Evolutionary conservation across 345 rosid species (phyloP), one percentile per base, ranked within the genome.

Genomic region (Brassica cretica): DNA sequence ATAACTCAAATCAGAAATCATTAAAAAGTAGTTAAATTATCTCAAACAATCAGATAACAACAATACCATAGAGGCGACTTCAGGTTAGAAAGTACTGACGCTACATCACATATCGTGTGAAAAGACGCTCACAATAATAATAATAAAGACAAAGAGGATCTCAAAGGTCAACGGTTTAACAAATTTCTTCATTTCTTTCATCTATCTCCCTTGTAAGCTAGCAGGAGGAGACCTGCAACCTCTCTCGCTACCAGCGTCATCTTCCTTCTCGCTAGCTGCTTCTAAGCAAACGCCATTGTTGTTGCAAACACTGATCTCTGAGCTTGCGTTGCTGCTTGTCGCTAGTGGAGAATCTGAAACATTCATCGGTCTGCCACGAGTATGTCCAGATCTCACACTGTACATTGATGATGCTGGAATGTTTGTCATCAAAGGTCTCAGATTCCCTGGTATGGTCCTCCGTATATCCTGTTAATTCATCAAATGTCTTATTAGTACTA

Each of bases 361-460:
- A 68, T 94, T 91, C 74, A 86, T 27, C 2, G 93, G 88, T 76
- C 91, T 83, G 82, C 89, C 87, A 73, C 90, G 75, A 66, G 87
- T 49, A 71, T 88, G 90, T 67, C 96, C 98, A 64, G 97, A 88
- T 82, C 99, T 93, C 82, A 91, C 93, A 63, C 98, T 96, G 80
- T 93, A 96, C 97, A 93, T 86, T 69, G 96, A 93, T 15, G 99
- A 93, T 74, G 98, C 98, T 60, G 99, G 99, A 75, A 95, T 93
- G 78, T 93, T 93, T 1, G 97, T 89, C 98, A 91, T 91, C 72
- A 91, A 61, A 19, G 99, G 96, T 84, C 96, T 83, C 76, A 93
- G 85, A 73, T 90, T 96, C 73, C 94, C 89, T 11, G 96, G 97
- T 76, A 95, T 91, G 83, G 88, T 90, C 73, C 91, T 73, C 78